A percentile compares a stretch with the other conserved stretches of the same genome.
Conservation (phyloP, 225 moss, liverwort and hornwort species). For the Rhytidiadelphus loreus region DNA sequence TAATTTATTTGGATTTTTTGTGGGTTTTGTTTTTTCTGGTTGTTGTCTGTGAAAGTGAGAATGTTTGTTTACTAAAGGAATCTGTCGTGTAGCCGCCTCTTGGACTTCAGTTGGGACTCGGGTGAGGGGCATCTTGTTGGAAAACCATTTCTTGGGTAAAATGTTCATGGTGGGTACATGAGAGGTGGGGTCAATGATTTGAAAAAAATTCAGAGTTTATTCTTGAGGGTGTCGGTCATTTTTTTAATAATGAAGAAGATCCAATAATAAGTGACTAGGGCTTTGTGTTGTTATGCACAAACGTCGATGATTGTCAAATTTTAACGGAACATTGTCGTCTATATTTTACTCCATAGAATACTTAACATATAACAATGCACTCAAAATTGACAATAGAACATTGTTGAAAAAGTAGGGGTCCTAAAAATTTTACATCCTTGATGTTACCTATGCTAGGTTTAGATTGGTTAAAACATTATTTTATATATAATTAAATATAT, state of each 20-base stretch:
- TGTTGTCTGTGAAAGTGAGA: background rate
- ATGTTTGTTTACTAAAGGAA: background rate
- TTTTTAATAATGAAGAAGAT: background rate
- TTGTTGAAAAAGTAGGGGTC: background rate
- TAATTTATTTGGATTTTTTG: background rate
- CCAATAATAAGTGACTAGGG: too few species aligned
- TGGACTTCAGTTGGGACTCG: background rate
- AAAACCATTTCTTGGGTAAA: background rate
- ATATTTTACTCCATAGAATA: background rate
- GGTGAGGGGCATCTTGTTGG: background rate
- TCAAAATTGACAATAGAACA: background rate
- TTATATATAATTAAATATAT: too few species aligned
- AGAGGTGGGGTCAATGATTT: background rate
- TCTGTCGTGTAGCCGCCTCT: background rate
- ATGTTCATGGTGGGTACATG: background rate
- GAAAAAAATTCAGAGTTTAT: background rate
- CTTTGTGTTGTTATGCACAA: background rate
- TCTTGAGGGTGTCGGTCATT: background rate
- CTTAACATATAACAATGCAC: too few species aligned
- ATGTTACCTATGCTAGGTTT: background rate
- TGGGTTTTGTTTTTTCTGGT: background rate
- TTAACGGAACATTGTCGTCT: background rate
- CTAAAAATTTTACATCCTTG: fast-evolving
- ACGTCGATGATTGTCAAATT: background rate
- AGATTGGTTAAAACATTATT: too few species aligned